These are phyloP conservation scores for Xerocomus subilludens DNA, from an alignment of 1,284 basidiomycete species.

Conservation along the genomic window DNA sequence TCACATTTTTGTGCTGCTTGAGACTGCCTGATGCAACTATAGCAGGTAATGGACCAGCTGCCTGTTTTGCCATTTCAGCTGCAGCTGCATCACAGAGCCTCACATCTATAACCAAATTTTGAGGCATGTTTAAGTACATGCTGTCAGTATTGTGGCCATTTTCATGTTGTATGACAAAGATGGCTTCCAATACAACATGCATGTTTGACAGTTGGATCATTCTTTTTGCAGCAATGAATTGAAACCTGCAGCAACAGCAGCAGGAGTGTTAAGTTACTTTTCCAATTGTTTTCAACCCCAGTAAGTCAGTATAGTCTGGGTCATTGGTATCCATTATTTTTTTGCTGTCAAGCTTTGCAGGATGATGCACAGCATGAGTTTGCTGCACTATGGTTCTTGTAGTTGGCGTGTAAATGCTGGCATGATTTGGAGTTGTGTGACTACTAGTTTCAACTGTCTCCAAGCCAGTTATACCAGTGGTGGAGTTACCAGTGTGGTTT, in stretches of 20 bases:
- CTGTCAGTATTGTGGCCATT: not conserved
- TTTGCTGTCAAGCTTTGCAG: not conserved
- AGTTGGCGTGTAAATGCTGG: no score
- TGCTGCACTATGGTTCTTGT: no score
- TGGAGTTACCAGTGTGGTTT: no score
- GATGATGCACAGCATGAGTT: no score
- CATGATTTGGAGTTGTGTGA: no score
- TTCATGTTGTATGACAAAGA: conserved; percentile 9
- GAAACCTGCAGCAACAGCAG: not conserved
- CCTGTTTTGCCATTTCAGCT: not conserved
- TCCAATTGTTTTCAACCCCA: not conserved
- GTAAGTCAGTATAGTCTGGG: not conserved
- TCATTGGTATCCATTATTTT: not conserved
- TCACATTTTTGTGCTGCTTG: no score
- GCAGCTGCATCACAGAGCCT: not conserved
- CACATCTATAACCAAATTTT: conserved; percentile 5
- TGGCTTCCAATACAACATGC: not conserved
- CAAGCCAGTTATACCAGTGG: no score
- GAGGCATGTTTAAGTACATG: conserved; percentile 10
- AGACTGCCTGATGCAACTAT: no score
- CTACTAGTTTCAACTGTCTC: no score
- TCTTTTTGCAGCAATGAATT: no score
- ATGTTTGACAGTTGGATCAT: not conserved
- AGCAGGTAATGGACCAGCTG: no score
- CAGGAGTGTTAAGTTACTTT: not conserved